Conservation (phyloP, 2,329 filamentous ascomycete species). For the Zymoseptoria ardabiliae region DNA sequence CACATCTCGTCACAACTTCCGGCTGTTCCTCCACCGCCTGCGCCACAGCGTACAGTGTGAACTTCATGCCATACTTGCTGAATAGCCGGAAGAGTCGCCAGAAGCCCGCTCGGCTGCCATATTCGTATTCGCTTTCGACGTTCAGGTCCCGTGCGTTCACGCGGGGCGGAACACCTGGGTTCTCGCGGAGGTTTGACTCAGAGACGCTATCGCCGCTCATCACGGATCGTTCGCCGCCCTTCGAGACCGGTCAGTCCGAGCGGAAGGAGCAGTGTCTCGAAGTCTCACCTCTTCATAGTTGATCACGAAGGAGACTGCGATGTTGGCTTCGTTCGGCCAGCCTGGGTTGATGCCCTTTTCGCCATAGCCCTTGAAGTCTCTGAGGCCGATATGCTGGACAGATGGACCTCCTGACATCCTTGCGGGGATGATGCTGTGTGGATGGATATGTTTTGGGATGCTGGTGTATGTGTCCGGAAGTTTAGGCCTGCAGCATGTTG, state of each 20-base stretch:
- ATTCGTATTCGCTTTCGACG: slow-evolving; percentile 46
- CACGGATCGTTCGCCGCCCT: slow-evolving; percentile 36
- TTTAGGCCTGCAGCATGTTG: neutral
- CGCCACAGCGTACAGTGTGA: slow-evolving; percentile 46
- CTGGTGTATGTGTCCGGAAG: too few species aligned
- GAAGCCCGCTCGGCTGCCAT: slow-evolving; percentile 43
- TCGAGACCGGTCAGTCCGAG: slow-evolving; percentile 12
- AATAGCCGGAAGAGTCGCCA: slow-evolving; percentile 47
- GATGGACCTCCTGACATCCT: neutral
- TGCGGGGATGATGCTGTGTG: neutral
- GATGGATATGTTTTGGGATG: too few species aligned
- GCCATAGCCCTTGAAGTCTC: neutral
- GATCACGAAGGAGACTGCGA: slow-evolving; percentile 42
- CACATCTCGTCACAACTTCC: slow-evolving; percentile 40
- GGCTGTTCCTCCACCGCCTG: slow-evolving; percentile 44
- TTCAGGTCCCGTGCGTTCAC: slow-evolving; percentile 35
- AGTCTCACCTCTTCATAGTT: slow-evolving; percentile 37
- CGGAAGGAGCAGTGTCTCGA: neutral
- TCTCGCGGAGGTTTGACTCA: slow-evolving; percentile 36
- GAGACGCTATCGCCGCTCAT: slow-evolving; percentile 34
- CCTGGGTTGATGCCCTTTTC: slow-evolving; percentile 6
- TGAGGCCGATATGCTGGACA: neutral
- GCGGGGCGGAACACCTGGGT: slow-evolving; percentile 13
- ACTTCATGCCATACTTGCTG: slow-evolving; percentile 43
- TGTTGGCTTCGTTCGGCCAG: slow-evolving; percentile 40